A percentile compares a stretch with the other conserved stretches of the same genome.
phyloP scores from a whole-genome alignment of 164 flowering plant genomes.

The Kalanchoe fedtschenkoi region DNA sequence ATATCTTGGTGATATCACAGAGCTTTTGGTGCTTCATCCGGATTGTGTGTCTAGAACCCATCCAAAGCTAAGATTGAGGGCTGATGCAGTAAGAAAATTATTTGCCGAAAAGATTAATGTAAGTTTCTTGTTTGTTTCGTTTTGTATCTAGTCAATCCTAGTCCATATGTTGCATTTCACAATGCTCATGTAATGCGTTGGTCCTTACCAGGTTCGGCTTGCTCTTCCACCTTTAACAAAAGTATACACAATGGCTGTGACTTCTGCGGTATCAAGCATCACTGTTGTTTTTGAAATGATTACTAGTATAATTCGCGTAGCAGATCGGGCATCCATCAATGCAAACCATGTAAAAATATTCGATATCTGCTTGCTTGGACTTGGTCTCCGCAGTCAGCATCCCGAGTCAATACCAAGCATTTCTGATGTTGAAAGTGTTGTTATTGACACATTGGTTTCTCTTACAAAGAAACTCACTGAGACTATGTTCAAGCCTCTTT shows the following conservation, averaged over 20 bases:
- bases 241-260: constrained; percentile 42
- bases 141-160: not conserved
- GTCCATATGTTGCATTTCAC: not conserved
- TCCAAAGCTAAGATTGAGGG: constrained; percentile 46
- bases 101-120: constrained; percentile 65
- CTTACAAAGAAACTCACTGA: constrained; percentile 83
- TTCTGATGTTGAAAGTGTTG: constrained; percentile 47
- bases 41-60: constrained; percentile 34
- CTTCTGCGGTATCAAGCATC: constrained; percentile 53
- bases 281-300: constrained; percentile 56
- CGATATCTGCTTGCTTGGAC: constrained; percentile 64
- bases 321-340: constrained; percentile 63
- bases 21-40: constrained; percentile 50
- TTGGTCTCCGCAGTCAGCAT: constrained; percentile 71
- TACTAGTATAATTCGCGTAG: constrained; percentile 27
- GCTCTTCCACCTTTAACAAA: constrained; percentile 50
- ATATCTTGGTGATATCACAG: constrained; percentile 57
- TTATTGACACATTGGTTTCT: constrained; percentile 43
- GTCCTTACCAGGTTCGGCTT: constrained; percentile 57
- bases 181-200: not conserved
- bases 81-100: constrained; percentile 48
- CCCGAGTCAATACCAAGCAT: constrained; percentile 42
- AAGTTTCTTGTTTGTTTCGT: constrained; percentile 15
- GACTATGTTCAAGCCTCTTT: constrained; percentile 81
- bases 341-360: constrained; percentile 50